Evolutionary conservation across 305 asterid species (phyloP), one percentile per base, ranked within the genome.

Genomic region (Fraxinus floribunda): DNA sequence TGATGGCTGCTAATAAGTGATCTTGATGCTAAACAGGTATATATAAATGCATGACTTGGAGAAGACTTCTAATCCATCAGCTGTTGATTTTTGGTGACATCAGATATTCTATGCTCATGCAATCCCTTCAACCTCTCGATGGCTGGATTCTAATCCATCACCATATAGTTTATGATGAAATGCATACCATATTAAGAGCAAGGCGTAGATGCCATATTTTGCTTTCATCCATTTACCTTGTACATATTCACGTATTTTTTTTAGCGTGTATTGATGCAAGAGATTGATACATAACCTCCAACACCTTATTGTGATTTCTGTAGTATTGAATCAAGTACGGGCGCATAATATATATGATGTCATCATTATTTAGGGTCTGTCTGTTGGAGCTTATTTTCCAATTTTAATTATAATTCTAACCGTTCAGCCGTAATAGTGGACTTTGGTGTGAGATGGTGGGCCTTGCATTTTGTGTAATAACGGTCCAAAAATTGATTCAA

Each of bases 11-110:
- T 55, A 6, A 55, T n/a, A 55, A 55, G 64, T 55, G 22, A 55
- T n/a, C 64, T 18, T 36, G 11, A 11, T 44, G 41, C 75, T 18
- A 4, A 13, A 35, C 78, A 35, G 79, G 52, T 55, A 13, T 7
- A 18, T 16, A 24, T 64, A 22, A 71, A 80, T 78, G 75, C 79
- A 78, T 76, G 79, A 68, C 75, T 26, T 68, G 38, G 74, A 77
- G 29, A 80, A 39, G 39, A 39, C 75, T 62, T 70, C 64, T 55
- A 16, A 15, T 78, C 76, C 66, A 74, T 83, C 80, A 77, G 79
- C 83, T 6, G 82, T 79, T 83, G 80, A 80, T 9, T 73, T 71
- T 86, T 76, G 79, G 64, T 71, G 80, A 52, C 76, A 60, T 60
- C 60, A 49, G 60, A 49, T 49, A 49, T n/a, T 5, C 16, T 4